phyloP scores from a whole-genome alignment of 2,329 filamentous ascomycete species.

The Pseudogymnoascus destructans region DNA sequence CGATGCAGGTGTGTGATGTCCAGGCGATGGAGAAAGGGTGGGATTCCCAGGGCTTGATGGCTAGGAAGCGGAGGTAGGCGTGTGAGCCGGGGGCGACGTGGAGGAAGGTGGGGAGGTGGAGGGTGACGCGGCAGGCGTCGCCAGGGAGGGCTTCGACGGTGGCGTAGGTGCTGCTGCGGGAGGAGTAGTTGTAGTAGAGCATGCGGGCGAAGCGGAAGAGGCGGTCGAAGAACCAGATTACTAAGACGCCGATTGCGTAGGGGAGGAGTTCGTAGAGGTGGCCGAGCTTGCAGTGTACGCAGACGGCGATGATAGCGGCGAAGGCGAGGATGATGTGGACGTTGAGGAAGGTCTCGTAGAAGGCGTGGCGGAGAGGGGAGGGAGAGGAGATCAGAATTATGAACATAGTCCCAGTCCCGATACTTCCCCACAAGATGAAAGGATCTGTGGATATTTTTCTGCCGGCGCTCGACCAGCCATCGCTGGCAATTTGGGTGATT shows the following conservation, averaged over 20 bases:
- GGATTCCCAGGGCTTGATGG: conserved; percentile 54
- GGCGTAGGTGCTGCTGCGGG: conserved; percentile 45
- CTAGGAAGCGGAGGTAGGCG: conserved; percentile 58
- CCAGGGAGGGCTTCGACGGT: conserved; percentile 55
- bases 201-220: conserved; percentile 48
- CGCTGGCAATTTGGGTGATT: conserved; percentile 53
- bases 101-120: conserved; percentile 54
- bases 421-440: conserved; percentile 53
- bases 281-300: conserved; percentile 62
- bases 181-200: conserved; percentile 48
- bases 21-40: conserved; percentile 72
- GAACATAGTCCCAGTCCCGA: conserved; percentile 47
- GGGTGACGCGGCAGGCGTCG: conserved; percentile 56
- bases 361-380: conserved; percentile 78
- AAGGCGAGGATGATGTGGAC: conserved; percentile 67
- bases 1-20: conserved; percentile 43
- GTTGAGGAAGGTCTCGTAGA: conserved; percentile 93
- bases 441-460: conserved; percentile 40
- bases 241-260: conserved; percentile 54
- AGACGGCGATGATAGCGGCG: conserved; percentile 56
- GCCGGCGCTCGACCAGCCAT: conserved; percentile 46
- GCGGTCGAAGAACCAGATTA: conserved; percentile 67
- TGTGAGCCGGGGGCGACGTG: conserved; percentile 58
- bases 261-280: conserved; percentile 50
- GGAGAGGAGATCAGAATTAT: conserved; percentile 57